These are phyloP conservation scores for Brettanomyces nanus DNA, from an alignment of 805 yeast genomes.

Conservation along the genomic window DNA sequence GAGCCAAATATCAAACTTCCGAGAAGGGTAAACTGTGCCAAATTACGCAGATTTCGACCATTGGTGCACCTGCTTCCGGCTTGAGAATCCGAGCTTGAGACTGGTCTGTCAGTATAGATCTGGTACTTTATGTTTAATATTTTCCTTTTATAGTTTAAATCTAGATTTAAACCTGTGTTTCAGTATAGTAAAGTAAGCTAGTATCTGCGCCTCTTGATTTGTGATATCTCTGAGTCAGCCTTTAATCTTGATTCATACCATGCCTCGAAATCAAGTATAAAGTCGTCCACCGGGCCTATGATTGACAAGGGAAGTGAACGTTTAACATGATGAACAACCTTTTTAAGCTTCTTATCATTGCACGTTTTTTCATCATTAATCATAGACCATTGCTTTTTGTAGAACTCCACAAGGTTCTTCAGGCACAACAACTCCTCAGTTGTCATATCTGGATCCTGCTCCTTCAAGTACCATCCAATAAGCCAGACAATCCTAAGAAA, in stretches of 20 bases:
- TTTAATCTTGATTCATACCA: slow-evolving; percentile 11
- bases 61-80: slow-evolving; percentile 93
- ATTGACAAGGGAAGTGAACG: slow-evolving; percentile 13
- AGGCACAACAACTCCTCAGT: slow-evolving; percentile 16
- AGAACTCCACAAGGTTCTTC: slow-evolving; percentile 16
- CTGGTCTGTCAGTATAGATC: slow-evolving; percentile 86
- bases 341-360: slow-evolving; percentile 11
- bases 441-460: slow-evolving; percentile 3
- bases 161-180: background rate
- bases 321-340: slow-evolving; percentile 12
- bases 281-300: slow-evolving; percentile 20
- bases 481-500: slow-evolving; percentile 67
- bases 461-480: slow-evolving; percentile 37
- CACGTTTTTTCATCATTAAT: slow-evolving; percentile 7
- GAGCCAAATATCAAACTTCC: slow-evolving; percentile 73
- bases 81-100: slow-evolving; percentile 47
- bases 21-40: slow-evolving; percentile 74
- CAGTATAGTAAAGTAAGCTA: no score
- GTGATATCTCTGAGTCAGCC: no score
- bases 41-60: slow-evolving; percentile 65
- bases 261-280: slow-evolving; percentile 14
- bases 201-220: background rate
- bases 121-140: slow-evolving; percentile 37
- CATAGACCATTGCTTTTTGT: slow-evolving; percentile 14
- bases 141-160: background rate